Evolutionary conservation across 805 yeast genomes (phyloP), one percentile per base, ranked within the genome.

Genomic region (Starmerella tilneyi): DNA sequence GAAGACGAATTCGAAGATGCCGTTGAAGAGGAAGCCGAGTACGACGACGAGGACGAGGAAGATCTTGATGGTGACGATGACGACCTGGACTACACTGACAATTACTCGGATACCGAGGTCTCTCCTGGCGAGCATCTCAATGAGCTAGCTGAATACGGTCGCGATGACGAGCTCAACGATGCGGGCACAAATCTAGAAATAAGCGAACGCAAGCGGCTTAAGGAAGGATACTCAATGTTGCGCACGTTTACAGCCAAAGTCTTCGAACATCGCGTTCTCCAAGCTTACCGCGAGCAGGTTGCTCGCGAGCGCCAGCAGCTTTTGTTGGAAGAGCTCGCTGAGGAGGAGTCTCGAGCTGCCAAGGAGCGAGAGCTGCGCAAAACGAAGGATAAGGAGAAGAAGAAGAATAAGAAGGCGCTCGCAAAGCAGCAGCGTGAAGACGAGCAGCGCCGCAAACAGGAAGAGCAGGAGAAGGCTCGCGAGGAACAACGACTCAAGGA

Each of bases 171-270:
- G 12, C 60, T 47, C 16, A 56, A 52, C 33, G 57, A 51, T 8
- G 50, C 44, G 13, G 51, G 47, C 15, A 57, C 52, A 8, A 64
- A 60, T 4, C 63, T 61, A 2, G 66, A 61, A 5, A 64, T 61
- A 8, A 67, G 16, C 9, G 49, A 35, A 26, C 17, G 12, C 48
- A 80, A 70, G 60, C 71, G 86, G 41, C 64, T 83, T 56, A 79
- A 76, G 56, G 94, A 86, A 63, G 80, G 89, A 11, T 80, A 88
- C 30, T 76, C 81, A 21, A 73, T 84, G 70, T 73, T 88, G 50
- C 85, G 84, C 56, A 70, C 83, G 43, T 81, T 85, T 45, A 83
- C 88, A 1, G 80, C 92, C 4, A 76, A 84, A 43, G 69, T 84
- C 59, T 72, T 88, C 54, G 84, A 82, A 56, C 78, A 76, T 53